A percentile compares a stretch with the other conserved stretches of the same genome.
Evolutionary conservation across 768 basidiomycete species (phyloP).

Genomic region (Mycena maculata): DNA sequence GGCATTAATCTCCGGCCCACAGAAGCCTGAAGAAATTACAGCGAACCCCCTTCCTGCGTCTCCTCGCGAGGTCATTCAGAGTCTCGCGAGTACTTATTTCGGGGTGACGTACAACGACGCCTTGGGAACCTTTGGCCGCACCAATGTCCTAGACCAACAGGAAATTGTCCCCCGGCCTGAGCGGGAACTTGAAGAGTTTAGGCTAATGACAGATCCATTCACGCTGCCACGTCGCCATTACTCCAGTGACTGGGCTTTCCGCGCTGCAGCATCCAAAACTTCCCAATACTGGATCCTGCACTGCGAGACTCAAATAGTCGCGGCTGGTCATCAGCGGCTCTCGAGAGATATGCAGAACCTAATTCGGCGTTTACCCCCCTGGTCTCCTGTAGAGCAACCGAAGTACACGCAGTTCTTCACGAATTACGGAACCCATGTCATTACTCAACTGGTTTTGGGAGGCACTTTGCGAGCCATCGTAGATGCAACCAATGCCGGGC

Average conservation of each 20-base stretch:
- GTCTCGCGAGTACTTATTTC: not conserved
- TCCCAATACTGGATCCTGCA: not conserved
- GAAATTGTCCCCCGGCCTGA: not conserved
- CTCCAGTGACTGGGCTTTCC: slow-evolving; percentile 5
- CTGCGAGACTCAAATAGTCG: not conserved
- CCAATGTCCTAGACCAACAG: not conserved
- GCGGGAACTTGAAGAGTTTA: not conserved
- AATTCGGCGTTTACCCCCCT: not conserved
- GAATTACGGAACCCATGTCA: slow-evolving; percentile 4
- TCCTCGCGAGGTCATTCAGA: not conserved
- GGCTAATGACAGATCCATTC: not conserved
- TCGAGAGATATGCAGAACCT: not conserved
- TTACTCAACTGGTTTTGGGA: slow-evolving; percentile 7
- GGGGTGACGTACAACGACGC: not conserved
- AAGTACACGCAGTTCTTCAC: slow-evolving; percentile 2
- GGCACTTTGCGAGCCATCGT: not conserved
- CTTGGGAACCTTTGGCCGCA: not conserved
- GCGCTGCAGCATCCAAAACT: not conserved
- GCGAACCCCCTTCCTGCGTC: not conserved
- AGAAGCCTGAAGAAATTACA: too few relatives aligned
- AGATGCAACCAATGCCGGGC: not conserved
- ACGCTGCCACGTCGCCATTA: not conserved
- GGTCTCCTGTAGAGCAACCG: not conserved
- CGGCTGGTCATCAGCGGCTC: not conserved
- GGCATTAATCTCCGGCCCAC: too few relatives aligned